Base-by-base conservation (phyloP, 2,329 filamentous ascomycete species). In the Aureobasidium sp. region DNA sequence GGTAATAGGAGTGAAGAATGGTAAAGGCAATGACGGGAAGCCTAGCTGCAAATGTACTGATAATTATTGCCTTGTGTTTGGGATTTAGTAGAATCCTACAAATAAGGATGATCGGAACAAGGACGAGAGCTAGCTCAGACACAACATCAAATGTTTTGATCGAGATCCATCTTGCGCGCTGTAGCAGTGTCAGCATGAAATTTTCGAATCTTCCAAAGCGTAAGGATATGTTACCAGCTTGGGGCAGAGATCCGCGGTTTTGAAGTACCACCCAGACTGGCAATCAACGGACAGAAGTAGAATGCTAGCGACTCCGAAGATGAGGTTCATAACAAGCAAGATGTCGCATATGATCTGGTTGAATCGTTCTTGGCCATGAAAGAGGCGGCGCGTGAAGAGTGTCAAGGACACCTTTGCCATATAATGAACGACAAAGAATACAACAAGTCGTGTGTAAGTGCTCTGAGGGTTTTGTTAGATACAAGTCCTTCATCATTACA, bases 381-480 rank as follows among this genome's bases (percentile, higher is more conserved):
- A 64, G 45, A 63, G 33, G 17, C 63, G 48, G 15, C 60, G 57
- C 22, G 62, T 61, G 37, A 64, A 62, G 12, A 62, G 45, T 19
- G 50, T 58, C 40, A 63, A 44, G 3, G 63, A 63, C 12, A 61
- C 9, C 31, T 64, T 64, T 2, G 63, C 63, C 27, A 64, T 44
- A 22, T 60, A 62, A 17, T 62, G 60, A 3, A 58, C 53, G 7
- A 56, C n/a, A 15, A 64, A 50, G 11, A 53, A 58, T 3, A 64
- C 12, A 5, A 62, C 44, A 29, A 60, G 22, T 8, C 57, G 27
- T 11, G 37, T 50, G 39, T 49, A 60, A 24, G 22, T 60, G 35
- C 57, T 60, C 57, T 60, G 17, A 2, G 5, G 8, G 0, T 14
- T 33, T 22, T 31, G 57, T 60, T 9, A 60, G 35, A 6, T 15